These are phyloP conservation scores for Phaeosphaeriaceae sp. DNA, from an alignment of 2,329 filamentous ascomycete genomes.

Conservation along the genomic window DNA sequence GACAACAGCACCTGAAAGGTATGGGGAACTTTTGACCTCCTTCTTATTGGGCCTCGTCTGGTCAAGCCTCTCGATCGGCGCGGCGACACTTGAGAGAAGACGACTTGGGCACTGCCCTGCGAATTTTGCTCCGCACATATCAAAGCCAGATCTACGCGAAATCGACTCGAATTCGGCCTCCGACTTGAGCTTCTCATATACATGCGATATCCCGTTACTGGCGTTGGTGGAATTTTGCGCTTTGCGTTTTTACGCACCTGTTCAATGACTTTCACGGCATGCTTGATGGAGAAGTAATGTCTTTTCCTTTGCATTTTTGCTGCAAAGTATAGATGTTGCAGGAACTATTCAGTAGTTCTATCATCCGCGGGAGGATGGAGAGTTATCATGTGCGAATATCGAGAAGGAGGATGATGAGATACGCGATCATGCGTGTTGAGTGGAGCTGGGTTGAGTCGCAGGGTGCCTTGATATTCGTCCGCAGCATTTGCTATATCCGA, in stretches of 20 bases:
- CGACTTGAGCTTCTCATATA: background rate
- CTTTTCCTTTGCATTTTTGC: background rate
- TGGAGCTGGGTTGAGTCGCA: background rate
- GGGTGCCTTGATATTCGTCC: background rate
- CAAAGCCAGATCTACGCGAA: background rate
- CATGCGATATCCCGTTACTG: background rate
- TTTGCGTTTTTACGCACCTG: constrained; percentile 2
- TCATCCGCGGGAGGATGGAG: background rate
- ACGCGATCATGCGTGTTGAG: background rate
- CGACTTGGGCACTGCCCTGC: background rate
- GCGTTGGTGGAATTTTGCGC: constrained; percentile 4
- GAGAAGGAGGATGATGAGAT: too few species aligned
- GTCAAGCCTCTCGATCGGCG: background rate
- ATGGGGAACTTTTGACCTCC: background rate
- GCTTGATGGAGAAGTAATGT: background rate
- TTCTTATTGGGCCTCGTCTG: background rate
- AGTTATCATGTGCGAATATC: too few species aligned
- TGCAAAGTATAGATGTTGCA: background rate
- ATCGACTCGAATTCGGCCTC: background rate
- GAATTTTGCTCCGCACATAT: background rate
- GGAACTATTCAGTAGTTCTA: background rate
- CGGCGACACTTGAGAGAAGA: background rate
- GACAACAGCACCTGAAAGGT: constrained; percentile 20
- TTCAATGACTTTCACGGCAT: constrained; percentile 5
- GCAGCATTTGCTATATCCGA: background rate